Evolutionary conservation across 768 basidiomycete genomes (phyloP).

Genomic region (Tulasnella sp.): DNA sequence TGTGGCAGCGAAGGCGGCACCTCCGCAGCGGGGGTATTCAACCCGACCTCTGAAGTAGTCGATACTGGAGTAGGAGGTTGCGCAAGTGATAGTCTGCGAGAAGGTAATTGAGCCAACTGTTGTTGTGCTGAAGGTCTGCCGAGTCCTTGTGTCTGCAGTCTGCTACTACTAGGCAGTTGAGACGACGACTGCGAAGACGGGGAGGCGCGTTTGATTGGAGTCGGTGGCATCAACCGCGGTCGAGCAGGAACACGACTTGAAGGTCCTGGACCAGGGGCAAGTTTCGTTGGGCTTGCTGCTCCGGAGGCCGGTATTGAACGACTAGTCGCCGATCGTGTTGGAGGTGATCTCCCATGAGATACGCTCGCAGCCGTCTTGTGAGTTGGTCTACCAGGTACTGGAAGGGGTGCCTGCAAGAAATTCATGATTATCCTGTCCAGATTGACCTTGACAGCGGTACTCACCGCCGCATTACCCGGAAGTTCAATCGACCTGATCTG

Average conservation of each 20-base stretch:
- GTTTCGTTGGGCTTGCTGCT: constrained; percentile 34
- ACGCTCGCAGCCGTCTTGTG: constrained; percentile 4
- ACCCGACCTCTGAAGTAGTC: background rate
- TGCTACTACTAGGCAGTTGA: background rate
- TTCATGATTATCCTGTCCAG: background rate
- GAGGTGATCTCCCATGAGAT: constrained; percentile 11
- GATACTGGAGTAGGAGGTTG: background rate
- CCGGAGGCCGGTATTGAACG: constrained; percentile 40
- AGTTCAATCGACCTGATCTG: constrained; percentile 54
- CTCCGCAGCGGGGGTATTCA: constrained; percentile 6
- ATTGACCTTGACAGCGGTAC: background rate
- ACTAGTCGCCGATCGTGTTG: constrained; percentile 15
- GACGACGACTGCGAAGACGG: constrained; percentile 15
- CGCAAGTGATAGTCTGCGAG: background rate
- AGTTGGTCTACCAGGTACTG: constrained; percentile 8
- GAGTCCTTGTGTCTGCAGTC: constrained; percentile 25
- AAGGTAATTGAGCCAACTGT: constrained; percentile 2
- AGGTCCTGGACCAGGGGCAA: constrained; percentile 16
- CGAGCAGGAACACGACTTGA: constrained; percentile 15
- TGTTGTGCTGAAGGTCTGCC: constrained; percentile 30
- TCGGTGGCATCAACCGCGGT: constrained; percentile 35
- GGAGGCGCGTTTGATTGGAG: constrained; percentile 47
- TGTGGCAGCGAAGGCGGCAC: background rate
- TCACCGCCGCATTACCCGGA: constrained; percentile 20
- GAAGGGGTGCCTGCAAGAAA: background rate